phyloP scores from a whole-genome alignment of 495 filamentous ascomycete genomes.

The Talaromyces ruber region DNA sequence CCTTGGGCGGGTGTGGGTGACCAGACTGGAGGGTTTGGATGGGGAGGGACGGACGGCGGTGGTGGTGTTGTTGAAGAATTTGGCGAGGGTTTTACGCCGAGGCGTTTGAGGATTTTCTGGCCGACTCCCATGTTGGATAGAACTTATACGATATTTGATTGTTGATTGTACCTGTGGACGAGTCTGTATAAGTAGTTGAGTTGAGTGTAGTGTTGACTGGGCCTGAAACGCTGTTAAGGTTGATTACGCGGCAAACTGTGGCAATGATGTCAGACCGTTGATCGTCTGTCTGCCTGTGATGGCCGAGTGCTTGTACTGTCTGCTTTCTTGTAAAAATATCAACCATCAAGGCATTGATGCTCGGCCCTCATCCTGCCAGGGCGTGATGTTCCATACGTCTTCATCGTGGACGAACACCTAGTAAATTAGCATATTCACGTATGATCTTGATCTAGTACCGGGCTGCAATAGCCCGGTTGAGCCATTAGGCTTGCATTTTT shows the following conservation, averaged over 20 bases:
- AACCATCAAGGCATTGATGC: neutral
- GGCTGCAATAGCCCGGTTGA: neutral
- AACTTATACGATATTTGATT: neutral
- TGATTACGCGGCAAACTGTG: neutral
- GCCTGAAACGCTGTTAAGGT: neutral
- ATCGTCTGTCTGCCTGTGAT: neutral
- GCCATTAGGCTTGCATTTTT: neutral
- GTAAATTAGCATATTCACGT: neutral
- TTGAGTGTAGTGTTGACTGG: neutral
- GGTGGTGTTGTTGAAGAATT: neutral
- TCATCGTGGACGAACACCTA: neutral
- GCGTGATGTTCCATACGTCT: neutral
- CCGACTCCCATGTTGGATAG: neutral
- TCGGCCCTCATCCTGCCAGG: neutral
- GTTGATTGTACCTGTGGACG: neutral
- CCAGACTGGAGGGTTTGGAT: neutral
- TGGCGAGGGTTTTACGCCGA: neutral
- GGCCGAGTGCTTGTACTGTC: neutral
- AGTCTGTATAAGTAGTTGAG: neutral
- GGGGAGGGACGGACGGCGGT: neutral
- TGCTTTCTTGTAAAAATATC: neutral
- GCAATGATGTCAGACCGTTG: neutral
- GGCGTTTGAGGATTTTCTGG: slow-evolving; percentile 1
- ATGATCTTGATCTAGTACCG: neutral
- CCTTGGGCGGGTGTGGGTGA: neutral